phyloP scores from a whole-genome alignment of 257 asterid genomes.

The Buddleja alternifolia region DNA sequence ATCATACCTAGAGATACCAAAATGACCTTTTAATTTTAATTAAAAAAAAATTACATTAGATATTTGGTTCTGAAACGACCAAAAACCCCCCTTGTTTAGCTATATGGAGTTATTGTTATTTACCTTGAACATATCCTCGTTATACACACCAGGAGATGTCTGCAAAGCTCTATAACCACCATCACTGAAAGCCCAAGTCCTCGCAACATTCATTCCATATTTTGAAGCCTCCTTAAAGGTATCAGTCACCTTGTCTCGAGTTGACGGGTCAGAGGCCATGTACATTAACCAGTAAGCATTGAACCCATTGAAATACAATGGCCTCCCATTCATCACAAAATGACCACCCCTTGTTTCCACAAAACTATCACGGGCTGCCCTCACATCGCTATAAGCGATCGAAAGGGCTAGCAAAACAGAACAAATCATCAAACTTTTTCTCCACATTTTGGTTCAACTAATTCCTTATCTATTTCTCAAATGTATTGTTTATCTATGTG shows the following conservation, averaged over 20 bases:
- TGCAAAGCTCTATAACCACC: constrained; percentile 58
- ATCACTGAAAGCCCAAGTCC: constrained; percentile 73
- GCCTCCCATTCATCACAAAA: constrained; percentile 44
- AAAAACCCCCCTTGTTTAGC: too few relatives aligned
- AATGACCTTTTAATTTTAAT: too few relatives aligned
- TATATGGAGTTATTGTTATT: background rate
- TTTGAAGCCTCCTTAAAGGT: constrained; percentile 47
- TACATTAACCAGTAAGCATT: constrained; percentile 68
- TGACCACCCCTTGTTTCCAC: constrained; percentile 40
- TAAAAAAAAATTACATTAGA: too few relatives aligned
- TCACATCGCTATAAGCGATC: constrained; percentile 25
- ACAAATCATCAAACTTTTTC: constrained; percentile 11
- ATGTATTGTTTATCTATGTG: background rate
- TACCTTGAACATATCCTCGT: constrained; percentile 61
- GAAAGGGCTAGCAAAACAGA: constrained; percentile 27
- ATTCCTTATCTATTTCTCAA: background rate
- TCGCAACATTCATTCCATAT: constrained; percentile 52
- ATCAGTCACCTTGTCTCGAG: constrained; percentile 45
- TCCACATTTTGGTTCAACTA: constrained; percentile 28
- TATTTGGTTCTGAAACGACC: too few relatives aligned
- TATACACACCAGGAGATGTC: constrained; percentile 44
- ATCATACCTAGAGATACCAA: too few relatives aligned
- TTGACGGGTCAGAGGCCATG: constrained; percentile 47
- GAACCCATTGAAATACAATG: constrained; percentile 61
- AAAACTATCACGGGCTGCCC: constrained; percentile 25